Evolutionary conservation across 108 stramenopile genomes (phyloP), one percentile per base, ranked within the genome.

Genomic region (Pseudonitzschia multiseries): DNA sequence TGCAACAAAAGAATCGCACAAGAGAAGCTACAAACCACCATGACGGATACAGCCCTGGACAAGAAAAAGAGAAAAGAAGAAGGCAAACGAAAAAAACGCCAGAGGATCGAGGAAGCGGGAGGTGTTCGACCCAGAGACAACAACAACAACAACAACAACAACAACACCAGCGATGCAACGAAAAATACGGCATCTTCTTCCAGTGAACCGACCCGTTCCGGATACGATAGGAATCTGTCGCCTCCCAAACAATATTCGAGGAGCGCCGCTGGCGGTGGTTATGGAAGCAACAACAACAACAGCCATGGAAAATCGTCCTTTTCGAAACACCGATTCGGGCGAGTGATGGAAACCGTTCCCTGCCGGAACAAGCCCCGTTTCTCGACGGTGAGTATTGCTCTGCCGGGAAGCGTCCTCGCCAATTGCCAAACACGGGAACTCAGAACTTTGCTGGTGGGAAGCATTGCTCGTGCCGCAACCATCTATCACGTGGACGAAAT

Each of bases 401-500:
- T 99, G 22, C 97, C 98, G 10, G 96, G 97, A 27, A 88, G 86
- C 22, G 86, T 97, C 9, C 83, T 99, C 2, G 87, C 94, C 65
- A 99, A 99, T 66, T 96, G 95, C 44, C 96, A 97, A 77, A 95
- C 91, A 22, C 82, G 79, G 60, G 96, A 97, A 74, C 80, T 99
- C 27, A 87, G 90, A 70, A 99, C 98, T 8, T 79, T 93, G 43
- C 75, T 98, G 42, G 96, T 96, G 4, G 97, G 97, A 10, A 92
- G 96, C 71, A 97, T 99, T 63, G 96, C 97, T 28, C 91, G 98
- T 15, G 96, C 98, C 0, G 94, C 95, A 2, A 91, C 94, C 0
- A 91, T 99, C 56, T 99, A 95, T 72, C 91, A 97, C 65, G 92
- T 98, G 1, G 98, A 99, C 78, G 98, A 99, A 84, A 87, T 99